A percentile compares a stretch with the other conserved stretches of the same genome.
phyloP scores from a whole-genome alignment of 2,329 filamentous ascomycete genomes.

The Penicillium sp. region DNA sequence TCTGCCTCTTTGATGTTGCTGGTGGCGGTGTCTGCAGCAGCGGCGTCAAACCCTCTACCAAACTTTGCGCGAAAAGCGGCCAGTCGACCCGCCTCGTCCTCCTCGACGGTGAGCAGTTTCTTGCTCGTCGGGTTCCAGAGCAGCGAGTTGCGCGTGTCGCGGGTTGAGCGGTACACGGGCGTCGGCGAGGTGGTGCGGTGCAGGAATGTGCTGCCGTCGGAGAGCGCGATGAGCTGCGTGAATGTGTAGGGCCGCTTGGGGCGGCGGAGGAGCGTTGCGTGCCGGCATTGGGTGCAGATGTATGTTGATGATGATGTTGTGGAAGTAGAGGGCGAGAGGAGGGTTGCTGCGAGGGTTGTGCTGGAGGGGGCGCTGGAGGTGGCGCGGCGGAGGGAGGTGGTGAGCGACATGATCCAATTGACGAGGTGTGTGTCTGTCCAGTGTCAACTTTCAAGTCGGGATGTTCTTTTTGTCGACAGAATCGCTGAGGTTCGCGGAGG shows the following conservation, averaged over 20 bases:
- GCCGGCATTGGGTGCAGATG: slow-evolving; percentile 61
- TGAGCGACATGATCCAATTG: slow-evolving; percentile 27
- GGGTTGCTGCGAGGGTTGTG: slow-evolving; percentile 7
- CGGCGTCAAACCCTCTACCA: slow-evolving; percentile 76
- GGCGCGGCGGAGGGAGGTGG: slow-evolving; percentile 31
- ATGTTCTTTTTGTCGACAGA: not conserved
- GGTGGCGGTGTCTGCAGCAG: slow-evolving; percentile 18
- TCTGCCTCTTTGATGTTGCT: slow-evolving; percentile 17
- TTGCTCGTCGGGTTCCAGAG: slow-evolving; percentile 86
- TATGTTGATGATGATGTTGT: slow-evolving; percentile 34
- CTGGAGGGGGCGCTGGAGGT: slow-evolving; percentile 14
- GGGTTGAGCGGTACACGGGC: slow-evolving; percentile 60
- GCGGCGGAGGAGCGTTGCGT: slow-evolving; percentile 79
- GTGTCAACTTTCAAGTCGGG: too few relatives aligned
- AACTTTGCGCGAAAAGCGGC: slow-evolving; percentile 81
- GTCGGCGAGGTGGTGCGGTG: slow-evolving; percentile 49
- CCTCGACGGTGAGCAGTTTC: slow-evolving; percentile 80
- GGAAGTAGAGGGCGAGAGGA: slow-evolving; percentile 20
- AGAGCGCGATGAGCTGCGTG: slow-evolving; percentile 91
- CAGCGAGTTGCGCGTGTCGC: slow-evolving; percentile 84
- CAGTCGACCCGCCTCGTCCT: slow-evolving; percentile 88
- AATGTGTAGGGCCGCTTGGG: slow-evolving; percentile 94
- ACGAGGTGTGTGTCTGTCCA: not conserved
- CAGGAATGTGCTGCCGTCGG: slow-evolving; percentile 76
- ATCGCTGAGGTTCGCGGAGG: slow-evolving; percentile 15